These are phyloP conservation scores for Alternaria novae-zelandiae DNA, from an alignment of 2,329 filamentous ascomycete genomes.

Conservation along the genomic window DNA sequence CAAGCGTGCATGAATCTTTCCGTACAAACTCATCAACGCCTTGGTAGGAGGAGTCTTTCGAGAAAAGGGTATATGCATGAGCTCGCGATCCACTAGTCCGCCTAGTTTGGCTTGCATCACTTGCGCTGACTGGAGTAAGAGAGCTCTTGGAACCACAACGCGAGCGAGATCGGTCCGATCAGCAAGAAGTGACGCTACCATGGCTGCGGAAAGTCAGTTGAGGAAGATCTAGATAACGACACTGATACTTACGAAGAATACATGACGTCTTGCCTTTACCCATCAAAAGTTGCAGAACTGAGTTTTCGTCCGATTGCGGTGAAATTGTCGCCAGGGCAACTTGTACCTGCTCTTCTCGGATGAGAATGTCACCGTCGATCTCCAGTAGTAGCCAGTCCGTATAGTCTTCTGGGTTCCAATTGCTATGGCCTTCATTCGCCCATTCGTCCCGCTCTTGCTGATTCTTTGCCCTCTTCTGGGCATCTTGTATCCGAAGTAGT, in stretches of 20 bases:
- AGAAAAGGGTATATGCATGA: slow-evolving; percentile 66
- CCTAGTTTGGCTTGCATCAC: slow-evolving; percentile 63
- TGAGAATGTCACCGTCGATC: slow-evolving; percentile 68
- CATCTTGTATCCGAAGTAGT: slow-evolving; percentile 52
- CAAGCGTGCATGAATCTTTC: slow-evolving; percentile 52
- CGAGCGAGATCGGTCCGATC: slow-evolving; percentile 55
- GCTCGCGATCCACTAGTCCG: slow-evolving; percentile 59
- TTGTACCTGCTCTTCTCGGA: slow-evolving; percentile 66
- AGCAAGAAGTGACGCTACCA: slow-evolving; percentile 59
- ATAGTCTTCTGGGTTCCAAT: slow-evolving; percentile 62
- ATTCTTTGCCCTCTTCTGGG: slow-evolving; percentile 22
- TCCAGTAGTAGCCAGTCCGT: slow-evolving; percentile 72
- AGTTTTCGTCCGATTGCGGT: slow-evolving; percentile 60
- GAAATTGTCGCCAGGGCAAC: slow-evolving; percentile 67
- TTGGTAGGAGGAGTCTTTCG: slow-evolving; percentile 53
- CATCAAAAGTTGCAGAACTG: slow-evolving; percentile 72
- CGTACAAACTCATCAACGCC: slow-evolving; percentile 42
- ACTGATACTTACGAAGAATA: slow-evolving; percentile 53
- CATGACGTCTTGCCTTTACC: slow-evolving; percentile 70
- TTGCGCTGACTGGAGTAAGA: slow-evolving; percentile 65
- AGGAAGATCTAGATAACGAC: too few relatives aligned
- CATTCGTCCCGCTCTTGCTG: slow-evolving; percentile 51
- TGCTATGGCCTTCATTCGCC: slow-evolving; percentile 57
- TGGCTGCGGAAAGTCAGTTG: slow-evolving; percentile 47
- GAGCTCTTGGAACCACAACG: slow-evolving; percentile 63